Evolutionary conservation across 106 monocot species (phyloP), one percentile per base, ranked within the genome.

Genomic region (Hemerocallis citrina): DNA sequence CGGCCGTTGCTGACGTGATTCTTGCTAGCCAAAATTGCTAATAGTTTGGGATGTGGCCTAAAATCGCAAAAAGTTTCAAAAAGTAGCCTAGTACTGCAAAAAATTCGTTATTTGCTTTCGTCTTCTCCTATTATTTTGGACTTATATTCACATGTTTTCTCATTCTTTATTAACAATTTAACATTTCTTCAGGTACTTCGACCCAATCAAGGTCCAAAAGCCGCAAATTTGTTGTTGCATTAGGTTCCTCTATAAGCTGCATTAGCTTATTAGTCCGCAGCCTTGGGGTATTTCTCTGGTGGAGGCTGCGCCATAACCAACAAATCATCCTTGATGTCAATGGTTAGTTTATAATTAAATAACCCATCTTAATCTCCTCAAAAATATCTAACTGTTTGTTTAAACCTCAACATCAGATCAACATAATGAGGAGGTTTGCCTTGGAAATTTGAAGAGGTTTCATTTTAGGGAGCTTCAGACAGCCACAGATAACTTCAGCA

Each of bases 401-500:
- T 51, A 20, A 62, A 43, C n/a, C n/a, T n/a, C n/a, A 43, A 56
- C 49, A 13, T 25, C 75, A 81, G 81, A 75, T 7, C 71, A 67
- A 47, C 50, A 68, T 21, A 63, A 72, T 12, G 76, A 68, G 37
- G 81, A 76, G 39, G 54, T 76, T 59, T 64, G 61, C 56, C 68
- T 73, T 20, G 81, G 81, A 15, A 76, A 76, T 17, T 43, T 81
- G 59, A 76, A 69, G 52, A 68, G 38, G 46, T 81, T 76, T 43
- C 72, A 64, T 42, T 76, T 81, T 14, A 68, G 81, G 49, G 81
- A 76, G 42, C 81, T 81, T 49, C 76, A 81, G 39, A 49, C 22
- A 19, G 76, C 81, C 39, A 81, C 81, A 8, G 47, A 73, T 57
- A 81, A 81, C 52, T 81, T 81, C 70, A 70, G 61, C 40, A 34